phyloP scores from a whole-genome alignment of 2,329 filamentous ascomycete species.

The Aspergillus caelatus region DNA sequence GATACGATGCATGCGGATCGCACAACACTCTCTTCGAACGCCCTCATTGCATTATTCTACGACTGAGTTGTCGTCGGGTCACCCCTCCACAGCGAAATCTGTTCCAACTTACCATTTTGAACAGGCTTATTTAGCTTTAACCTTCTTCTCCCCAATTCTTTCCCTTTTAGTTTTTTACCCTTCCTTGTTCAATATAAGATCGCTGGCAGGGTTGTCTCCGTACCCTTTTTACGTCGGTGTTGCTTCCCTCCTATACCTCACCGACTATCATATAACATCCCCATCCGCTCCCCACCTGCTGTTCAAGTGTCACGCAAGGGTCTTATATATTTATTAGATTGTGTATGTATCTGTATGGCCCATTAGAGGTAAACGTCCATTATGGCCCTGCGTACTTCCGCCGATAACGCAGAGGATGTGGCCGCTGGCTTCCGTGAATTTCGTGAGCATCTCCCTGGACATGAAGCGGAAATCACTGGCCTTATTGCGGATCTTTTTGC shows the following conservation, averaged over 20 bases:
- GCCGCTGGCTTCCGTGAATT: constrained; percentile 55
- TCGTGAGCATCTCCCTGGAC: constrained; percentile 53
- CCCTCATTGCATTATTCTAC: constrained; percentile 16
- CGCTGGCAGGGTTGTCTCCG: background rate
- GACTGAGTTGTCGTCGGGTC: constrained; percentile 21
- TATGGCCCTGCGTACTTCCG: constrained; percentile 47
- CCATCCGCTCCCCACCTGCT: background rate
- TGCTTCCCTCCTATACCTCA: background rate
- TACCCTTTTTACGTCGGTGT: background rate
- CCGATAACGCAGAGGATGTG: constrained; percentile 56
- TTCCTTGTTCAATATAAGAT: background rate
- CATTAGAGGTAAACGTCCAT: constrained; percentile 16
- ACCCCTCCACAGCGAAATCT: constrained; percentile 19
- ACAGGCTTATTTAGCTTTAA: background rate
- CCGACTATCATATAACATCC: background rate
- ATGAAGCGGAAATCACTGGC: constrained; percentile 56
- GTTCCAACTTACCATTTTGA: background rate
- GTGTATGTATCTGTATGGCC: constrained; percentile 16
- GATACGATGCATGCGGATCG: constrained; percentile 23
- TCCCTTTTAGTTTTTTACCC: background rate
- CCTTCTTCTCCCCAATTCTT: background rate
- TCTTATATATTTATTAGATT: background rate
- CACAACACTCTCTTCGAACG: constrained; percentile 16
- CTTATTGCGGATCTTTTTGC: constrained; percentile 58
- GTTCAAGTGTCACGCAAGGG: background rate